Base-by-base conservation (phyloP, 139 green algal genomes). In the Gonium pectorale region DNA sequence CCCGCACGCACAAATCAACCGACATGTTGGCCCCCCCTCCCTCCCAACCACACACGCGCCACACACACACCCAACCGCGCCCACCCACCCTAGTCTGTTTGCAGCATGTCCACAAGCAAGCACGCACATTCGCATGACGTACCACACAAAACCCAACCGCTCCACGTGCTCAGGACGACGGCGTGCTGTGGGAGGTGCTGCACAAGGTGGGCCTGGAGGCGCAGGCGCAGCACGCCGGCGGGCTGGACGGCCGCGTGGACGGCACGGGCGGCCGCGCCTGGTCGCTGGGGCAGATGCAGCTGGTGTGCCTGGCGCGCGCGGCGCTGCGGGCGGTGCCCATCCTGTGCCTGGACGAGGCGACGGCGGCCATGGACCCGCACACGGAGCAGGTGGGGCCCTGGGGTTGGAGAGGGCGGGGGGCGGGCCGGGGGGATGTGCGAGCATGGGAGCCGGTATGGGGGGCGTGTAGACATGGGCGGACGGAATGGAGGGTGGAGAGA, bases 291-390 rank as follows among this genome's bases (percentile, higher is more conserved):
- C 92, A 97, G 89, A 85, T 90, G 85, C 94, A 97, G 88, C 91
- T 97, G 54, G 79, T 97, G 49, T 97, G 94, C 94, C 89, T 97
- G 86, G 92, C 88, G 13, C 90, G 94, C 24, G 92, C 92, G 4
- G 87, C 93, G 66, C 90, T 96, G 84, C 86, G 90, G 44, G 92
- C 90, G 2, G 91, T 92, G 56, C 90, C 87, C 60, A 81, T 93
- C 49, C 79, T 97, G 78, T 93, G 94, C 78, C 78, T 94, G 80
- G 94, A 97, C 63, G 94, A 97, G 90, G 94, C 94, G 21, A 97
- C 94, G 4, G 93, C 93, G 21, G 91, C 88, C 41, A 93, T 96
- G 74, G 94, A 97, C 87, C 86, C 89, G 29, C 90, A 93, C 81
- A 96, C 91, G 11, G 94, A 97, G 86, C 78, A 88, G 52, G 60